phyloP scores from a whole-genome alignment of 2,329 filamentous ascomycete species.

The Aureobasidium uvarum region DNA sequence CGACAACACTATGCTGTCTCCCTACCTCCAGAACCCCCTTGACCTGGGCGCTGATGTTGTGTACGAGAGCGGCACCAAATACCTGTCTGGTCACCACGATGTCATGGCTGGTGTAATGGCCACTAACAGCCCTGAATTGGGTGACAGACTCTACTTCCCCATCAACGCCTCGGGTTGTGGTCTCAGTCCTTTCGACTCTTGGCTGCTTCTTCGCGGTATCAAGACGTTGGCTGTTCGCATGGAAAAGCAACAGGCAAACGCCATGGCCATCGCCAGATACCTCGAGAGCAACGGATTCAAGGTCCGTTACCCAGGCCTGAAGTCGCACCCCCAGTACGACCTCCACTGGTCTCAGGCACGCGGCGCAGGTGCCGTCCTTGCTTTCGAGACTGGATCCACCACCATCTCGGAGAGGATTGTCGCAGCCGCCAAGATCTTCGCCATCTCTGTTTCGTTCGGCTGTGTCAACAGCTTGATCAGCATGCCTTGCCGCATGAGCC shows the following conservation, averaged over 20 bases:
- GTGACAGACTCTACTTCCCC: constrained; percentile 90
- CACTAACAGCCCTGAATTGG: constrained; percentile 76
- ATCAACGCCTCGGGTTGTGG: constrained; percentile 97
- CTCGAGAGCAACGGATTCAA: constrained; percentile 89
- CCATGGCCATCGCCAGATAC: constrained; percentile 86
- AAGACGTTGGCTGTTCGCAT: constrained; percentile 97
- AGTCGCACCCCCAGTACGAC: constrained; percentile 94
- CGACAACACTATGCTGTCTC: constrained; percentile 99
- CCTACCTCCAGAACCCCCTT: constrained; percentile 88
- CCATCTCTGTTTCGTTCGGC: constrained; percentile 95
- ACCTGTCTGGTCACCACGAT: constrained; percentile 95
- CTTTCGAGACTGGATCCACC: constrained; percentile 91
- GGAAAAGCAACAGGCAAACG: constrained; percentile 96
- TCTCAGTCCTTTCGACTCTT: constrained; percentile 91
- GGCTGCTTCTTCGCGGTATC: constrained; percentile 89
- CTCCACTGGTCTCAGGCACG: constrained; percentile 94
- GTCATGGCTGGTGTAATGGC: constrained; percentile 98
- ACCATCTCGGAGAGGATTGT: constrained; percentile 86
- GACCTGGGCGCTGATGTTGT: constrained; percentile 94
- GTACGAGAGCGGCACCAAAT: constrained; percentile 97
- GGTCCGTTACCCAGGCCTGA: constrained; percentile 90
- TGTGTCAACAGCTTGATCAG: constrained; percentile 98
- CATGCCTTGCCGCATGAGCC: constrained; percentile 99
- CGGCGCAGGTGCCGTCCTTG: constrained; percentile 88
- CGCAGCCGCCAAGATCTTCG: constrained; percentile 86